A percentile compares a stretch with the other conserved stretches of the same genome.
Evolutionary conservation across 805 yeast species (phyloP).

Genomic region (Starmera pachycereana): DNA sequence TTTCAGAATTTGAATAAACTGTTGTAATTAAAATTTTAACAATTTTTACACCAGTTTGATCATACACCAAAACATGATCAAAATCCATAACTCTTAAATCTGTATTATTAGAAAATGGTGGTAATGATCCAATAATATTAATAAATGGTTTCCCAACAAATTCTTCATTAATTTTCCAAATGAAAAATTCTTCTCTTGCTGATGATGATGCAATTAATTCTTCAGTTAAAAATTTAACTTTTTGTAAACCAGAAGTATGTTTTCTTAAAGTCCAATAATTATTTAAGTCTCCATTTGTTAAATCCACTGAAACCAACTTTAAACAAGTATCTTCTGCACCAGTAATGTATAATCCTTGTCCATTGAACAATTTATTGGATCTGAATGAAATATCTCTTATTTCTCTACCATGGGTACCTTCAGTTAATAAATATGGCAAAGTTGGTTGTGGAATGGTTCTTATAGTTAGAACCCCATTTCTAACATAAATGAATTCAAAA

Average conservation of each 20-base stretch:
- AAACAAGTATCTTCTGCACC: conserved; percentile 89
- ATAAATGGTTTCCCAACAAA: conserved; percentile 32
- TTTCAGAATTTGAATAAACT: conserved; percentile 78
- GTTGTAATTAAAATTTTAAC: conserved; percentile 47
- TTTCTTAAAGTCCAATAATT: conserved; percentile 56
- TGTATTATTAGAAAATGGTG: conserved; percentile 49
- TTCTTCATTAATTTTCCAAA: conserved; percentile 55
- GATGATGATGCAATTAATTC: conserved; percentile 45
- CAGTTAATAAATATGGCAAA: conserved; percentile 26
- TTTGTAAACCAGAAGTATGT: conserved; percentile 86
- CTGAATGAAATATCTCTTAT: conserved; percentile 64
- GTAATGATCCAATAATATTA: conserved; percentile 38
- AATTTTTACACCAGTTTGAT: conserved; percentile 12
- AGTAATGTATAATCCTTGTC: conserved; percentile 41
- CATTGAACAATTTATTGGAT: conserved; percentile 14
- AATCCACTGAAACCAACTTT: conserved; percentile 34
- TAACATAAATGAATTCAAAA: conserved; percentile 47
- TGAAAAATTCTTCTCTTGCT: conserved; percentile 79
- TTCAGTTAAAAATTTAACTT: conserved; percentile 49
- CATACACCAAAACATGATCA: conserved; percentile 33
- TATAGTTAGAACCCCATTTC: conserved; percentile 38
- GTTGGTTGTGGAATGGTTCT: conserved; percentile 20
- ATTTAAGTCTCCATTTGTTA: conserved; percentile 29
- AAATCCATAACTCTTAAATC: conserved; percentile 91
- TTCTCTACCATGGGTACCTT: conserved; percentile 90